Conservation (phyloP, 176 grass and related monocot species). For the Bromus sterilis region DNA sequence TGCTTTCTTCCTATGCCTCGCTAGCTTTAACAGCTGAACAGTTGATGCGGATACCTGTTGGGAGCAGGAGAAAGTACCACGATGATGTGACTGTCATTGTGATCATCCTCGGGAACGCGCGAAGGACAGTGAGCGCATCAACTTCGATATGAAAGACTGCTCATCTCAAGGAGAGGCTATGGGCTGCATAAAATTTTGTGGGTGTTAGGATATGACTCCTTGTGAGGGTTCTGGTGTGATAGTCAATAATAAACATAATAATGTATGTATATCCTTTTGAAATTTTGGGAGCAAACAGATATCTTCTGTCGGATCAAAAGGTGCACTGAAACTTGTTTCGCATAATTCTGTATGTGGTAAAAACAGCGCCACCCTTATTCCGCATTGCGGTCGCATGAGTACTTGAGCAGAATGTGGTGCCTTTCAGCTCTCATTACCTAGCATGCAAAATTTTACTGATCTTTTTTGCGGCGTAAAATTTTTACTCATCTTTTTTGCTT, state of each 20-base stretch:
- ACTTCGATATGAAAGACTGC: slow-evolving; percentile 39
- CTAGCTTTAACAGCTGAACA: slow-evolving; percentile 76
- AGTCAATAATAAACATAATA: slow-evolving; percentile 19
- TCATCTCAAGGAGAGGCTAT: background rate
- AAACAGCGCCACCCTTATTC: background rate
- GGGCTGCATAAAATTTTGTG: slow-evolving; percentile 16
- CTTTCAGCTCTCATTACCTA: background rate
- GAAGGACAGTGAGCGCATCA: slow-evolving; percentile 73
- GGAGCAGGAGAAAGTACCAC: slow-evolving; percentile 91
- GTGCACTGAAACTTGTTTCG: background rate
- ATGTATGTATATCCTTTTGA: slow-evolving; percentile 12
- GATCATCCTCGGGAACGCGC: slow-evolving; percentile 79
- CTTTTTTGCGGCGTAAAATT: no score
- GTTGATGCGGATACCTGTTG: slow-evolving; percentile 72
- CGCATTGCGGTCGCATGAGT: background rate
- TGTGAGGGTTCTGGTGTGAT: slow-evolving; percentile 5
- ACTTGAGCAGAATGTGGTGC: background rate
- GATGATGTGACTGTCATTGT: slow-evolving; percentile 91
- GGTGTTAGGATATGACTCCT: background rate
- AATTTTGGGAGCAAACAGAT: slow-evolving; percentile 4
- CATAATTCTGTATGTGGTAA: background rate
- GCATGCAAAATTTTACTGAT: background rate
- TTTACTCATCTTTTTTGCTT: no score
- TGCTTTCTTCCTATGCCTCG: background rate
- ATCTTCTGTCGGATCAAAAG: slow-evolving; percentile 9